Evolutionary conservation across 306 rosid species (phyloP).

Genomic region (Dalbergia cultrata): DNA sequence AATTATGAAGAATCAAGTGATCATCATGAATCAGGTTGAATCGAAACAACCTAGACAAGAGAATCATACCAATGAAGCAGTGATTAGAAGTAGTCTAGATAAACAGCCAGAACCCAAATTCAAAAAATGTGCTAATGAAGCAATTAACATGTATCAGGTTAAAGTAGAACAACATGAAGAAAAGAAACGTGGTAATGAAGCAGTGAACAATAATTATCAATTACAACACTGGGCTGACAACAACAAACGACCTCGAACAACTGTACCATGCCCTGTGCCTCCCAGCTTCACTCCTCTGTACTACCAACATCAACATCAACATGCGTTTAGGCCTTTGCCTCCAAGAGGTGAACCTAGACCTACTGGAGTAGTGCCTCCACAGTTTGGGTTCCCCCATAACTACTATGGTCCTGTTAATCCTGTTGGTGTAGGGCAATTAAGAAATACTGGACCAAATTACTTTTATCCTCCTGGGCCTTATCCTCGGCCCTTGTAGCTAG

Average conservation of each 20-base stretch:
- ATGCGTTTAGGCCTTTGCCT: neutral
- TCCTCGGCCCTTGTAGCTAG: neutral
- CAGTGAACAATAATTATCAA: neutral
- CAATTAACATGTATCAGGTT: neutral
- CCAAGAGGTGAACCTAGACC: neutral
- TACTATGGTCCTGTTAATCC: neutral
- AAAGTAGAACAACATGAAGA: neutral
- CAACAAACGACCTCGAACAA: constrained; percentile 48
- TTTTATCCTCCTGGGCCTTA: neutral
- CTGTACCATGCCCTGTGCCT: neutral
- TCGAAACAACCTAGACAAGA: neutral
- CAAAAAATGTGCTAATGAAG: constrained; percentile 1
- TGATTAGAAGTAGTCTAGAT: neutral
- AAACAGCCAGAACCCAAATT: neutral
- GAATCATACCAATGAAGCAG: constrained; percentile 6
- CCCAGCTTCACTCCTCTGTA: neutral
- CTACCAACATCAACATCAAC: neutral
- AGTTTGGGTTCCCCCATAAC: neutral
- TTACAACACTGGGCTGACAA: neutral
- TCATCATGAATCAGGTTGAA: neutral
- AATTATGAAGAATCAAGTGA: no score
- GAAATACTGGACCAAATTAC: neutral
- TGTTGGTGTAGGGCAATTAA: neutral
- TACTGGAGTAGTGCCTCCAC: constrained; percentile 2
- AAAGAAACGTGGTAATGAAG: constrained; percentile 28